Base-by-base conservation (phyloP, 148 eudicot species). In the Nyssa sinensis region DNA sequence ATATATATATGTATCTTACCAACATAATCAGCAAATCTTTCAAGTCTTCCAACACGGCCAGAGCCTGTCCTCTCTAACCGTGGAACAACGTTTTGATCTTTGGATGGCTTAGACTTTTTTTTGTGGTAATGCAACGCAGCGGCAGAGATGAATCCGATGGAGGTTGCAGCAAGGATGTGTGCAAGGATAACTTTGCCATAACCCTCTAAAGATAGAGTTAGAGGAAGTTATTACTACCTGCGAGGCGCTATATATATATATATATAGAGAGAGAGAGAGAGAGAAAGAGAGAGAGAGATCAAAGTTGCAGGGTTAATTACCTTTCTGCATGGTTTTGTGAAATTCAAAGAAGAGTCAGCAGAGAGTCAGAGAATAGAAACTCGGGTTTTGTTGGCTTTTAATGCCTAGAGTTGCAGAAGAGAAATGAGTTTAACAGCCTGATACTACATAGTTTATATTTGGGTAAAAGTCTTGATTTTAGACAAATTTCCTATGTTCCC, bases 21-120 rank as follows among this genome's bases (percentile, higher is more conserved):
- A 81, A 92, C 91, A 81, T 94, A 94, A 62, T 83, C 81, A 63
- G 98, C 87, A 80, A 94, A 94, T 69, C 79, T 90, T 67, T 94
- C 98, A 51, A 88, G 84, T 23, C 69, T 87, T 28, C 83, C 91
- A 71, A 73, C 58, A 30, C 88, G 90, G 33, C 93, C 85, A 13
- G 98, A 91, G 33, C 82, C 93, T 3, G 76, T 73, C 55, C 71
- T 66, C 28, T 78, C 69, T 2, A 89, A 33, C 34, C 41, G 25
- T 30, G 98, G 98, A 53, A 78, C 84, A 47, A 89, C 49, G 8
- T 10, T 17, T 28, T 65, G 47, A 69, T 83, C 69, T 27, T 65
- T 60, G 5, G 76, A 37, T 1, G 33, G 34, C 17, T 51, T 63
- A 0, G 77, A 63, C 13, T 34, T 77, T 28, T 31, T 68, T 64